Base-by-base conservation (phyloP, 1,284 basidiomycete species). In the Sutorius eximius region DNA sequence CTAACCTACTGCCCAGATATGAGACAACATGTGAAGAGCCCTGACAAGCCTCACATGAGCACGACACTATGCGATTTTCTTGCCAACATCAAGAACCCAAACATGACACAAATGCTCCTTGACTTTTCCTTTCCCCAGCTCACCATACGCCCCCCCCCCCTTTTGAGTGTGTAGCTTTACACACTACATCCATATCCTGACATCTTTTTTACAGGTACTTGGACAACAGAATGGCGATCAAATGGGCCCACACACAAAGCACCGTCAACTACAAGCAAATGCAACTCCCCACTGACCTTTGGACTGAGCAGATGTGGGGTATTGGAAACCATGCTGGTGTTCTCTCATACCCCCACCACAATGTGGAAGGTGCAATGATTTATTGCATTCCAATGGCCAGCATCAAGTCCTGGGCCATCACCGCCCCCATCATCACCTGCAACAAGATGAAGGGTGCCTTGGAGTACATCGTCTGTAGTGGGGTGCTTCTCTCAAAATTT, bases 391-490 rank as follows among this genome's bases (percentile, higher is more conserved):
- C 36, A 6, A 20, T 40, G n/a, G 6, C 18, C 2, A 24, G 36
- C 5, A 12, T 47, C 2, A 47, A 47, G 24, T 36, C 3, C 6
- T 47, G 45, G 45, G 24, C 38, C 2, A 1, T 24, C 1, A 5
- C 27, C 6, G 22, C 15, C 2, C 33, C 6, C 3, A 47, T 0
- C 0, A 10, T 47, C 15, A 13, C 33, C 16, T n/a, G 6, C 5
- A 3, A 48, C 12, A 22, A 29, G 5, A 20, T 48, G 4, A 18
- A 13, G 27, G 10, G 0, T 2, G 4, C 34, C 0, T 0, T 48
- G 1, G 6, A 37, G 3, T 0, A 1, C 2, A 12, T 30, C 0
- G 13, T 44, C 1, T 44, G n/a, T 5, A 2, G 18, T 6, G 7
- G 9, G 0, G 0, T 10, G 1, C 5, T 30, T 13, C 29, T 20